These are phyloP conservation scores for Cardamine resedifolia DNA, from an alignment of 345 rosid genomes.

Conservation along the genomic window DNA sequence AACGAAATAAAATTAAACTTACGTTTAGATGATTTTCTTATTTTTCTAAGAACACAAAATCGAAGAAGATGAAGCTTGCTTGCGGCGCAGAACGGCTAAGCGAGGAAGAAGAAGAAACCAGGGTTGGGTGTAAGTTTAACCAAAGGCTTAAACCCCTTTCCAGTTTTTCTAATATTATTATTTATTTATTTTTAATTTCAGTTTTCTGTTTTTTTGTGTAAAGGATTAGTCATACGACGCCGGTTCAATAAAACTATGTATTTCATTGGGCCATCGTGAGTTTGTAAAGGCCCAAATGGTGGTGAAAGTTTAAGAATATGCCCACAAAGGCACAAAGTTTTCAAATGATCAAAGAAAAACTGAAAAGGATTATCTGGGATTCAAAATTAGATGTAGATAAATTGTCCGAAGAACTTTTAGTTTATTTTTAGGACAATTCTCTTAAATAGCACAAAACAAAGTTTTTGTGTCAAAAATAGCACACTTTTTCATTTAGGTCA, in stretches of 20 bases:
- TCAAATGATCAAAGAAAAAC: neutral
- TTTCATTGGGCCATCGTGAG: neutral
- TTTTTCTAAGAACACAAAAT: neutral
- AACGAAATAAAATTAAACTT: neutral
- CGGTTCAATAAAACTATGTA: neutral
- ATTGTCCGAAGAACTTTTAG: too few relatives aligned
- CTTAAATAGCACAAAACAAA: too few relatives aligned
- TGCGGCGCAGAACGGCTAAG: neutral
- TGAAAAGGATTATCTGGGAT: too few relatives aligned
- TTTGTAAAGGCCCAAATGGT: neutral
- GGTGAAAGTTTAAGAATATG: neutral
- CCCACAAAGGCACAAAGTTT: neutral
- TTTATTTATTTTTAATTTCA: neutral
- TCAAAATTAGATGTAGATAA: neutral
- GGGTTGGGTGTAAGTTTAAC: neutral
- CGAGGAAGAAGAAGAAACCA: neutral
- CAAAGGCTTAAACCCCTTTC: neutral
- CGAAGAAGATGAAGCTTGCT: neutral
- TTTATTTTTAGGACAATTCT: too few relatives aligned
- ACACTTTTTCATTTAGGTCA: too few relatives aligned
- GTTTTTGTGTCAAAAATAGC: too few relatives aligned
- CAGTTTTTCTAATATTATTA: neutral
- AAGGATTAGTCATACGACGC: neutral
- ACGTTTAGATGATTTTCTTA: neutral
- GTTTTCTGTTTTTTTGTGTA: neutral